phyloP scores from a whole-genome alignment of 2,329 filamentous ascomycete genomes.

The Arthrobotrys musiformis region DNA sequence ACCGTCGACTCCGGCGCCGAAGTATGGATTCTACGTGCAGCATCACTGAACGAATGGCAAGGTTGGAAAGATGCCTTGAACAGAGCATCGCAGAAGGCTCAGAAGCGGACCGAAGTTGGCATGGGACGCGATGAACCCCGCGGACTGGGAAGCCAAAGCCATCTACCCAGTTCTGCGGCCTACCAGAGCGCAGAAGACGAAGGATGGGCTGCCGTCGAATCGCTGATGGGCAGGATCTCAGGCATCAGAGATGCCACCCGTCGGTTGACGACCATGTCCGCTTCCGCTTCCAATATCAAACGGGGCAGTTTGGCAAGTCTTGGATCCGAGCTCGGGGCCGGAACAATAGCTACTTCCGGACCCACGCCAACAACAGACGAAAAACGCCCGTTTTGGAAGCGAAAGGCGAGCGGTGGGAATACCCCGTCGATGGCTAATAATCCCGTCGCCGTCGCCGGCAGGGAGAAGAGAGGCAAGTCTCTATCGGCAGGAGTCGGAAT shows the following conservation, averaged over 20 bases:
- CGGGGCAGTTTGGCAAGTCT: conserved; percentile 38
- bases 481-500: conserved; percentile 54
- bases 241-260: conserved; percentile 89
- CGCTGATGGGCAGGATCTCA: conserved; percentile 83
- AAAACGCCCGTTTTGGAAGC: conserved; percentile 87
- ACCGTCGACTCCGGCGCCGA: conserved; percentile 97
- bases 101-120: conserved; percentile 62
- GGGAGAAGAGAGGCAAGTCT: conserved; percentile 56
- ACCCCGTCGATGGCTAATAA: conserved; percentile 63
- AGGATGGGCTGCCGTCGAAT: conserved; percentile 88
- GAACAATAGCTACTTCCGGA: not conserved
- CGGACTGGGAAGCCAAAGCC: conserved; percentile 17
- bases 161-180: conserved; percentile 47
- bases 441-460: conserved; percentile 60
- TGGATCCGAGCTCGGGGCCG: conserved; percentile 35
- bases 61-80: conserved; percentile 89
- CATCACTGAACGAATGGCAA: conserved; percentile 83
- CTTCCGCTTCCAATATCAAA: conserved; percentile 59
- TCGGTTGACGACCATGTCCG: conserved; percentile 75
- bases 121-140: conserved; percentile 51
- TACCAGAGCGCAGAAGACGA: conserved; percentile 71
- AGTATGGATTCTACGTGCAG: conserved; percentile 91
- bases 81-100: conserved; percentile 77
- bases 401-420: conserved; percentile 74
- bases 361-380: conserved; percentile 64